A percentile compares a stretch with the other conserved stretches of the same genome.
These are phyloP conservation scores for Artemisia annua DNA, from an alignment of 129 eudicot species.

Conservation along the genomic window DNA sequence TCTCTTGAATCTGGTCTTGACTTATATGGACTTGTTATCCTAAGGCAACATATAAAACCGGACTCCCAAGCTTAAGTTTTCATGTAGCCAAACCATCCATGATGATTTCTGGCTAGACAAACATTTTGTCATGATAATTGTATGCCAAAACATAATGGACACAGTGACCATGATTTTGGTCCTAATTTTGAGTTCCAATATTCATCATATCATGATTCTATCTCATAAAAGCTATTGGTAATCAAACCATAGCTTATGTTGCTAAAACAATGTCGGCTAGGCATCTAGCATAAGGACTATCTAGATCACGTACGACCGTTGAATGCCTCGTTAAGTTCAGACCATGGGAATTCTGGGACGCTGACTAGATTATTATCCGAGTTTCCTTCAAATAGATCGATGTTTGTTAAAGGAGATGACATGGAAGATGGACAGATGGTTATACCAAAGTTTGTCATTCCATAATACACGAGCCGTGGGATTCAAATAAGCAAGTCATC, in stretches of 20 bases:
- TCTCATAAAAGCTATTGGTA: constrained; percentile 50
- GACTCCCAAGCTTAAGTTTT: constrained; percentile 28
- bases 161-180: no score
- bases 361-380: constrained; percentile 30
- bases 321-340: constrained; percentile 26
- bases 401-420: not conserved
- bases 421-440: not conserved
- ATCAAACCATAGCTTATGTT: constrained; percentile 39
- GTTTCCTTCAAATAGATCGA: constrained; percentile 9
- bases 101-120: no score
- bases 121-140: no score
- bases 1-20: constrained; percentile 38
- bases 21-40: constrained; percentile 52
- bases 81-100: no score
- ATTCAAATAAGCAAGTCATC: constrained; percentile 38
- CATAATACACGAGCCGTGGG: constrained; percentile 24
- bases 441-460: constrained; percentile 40
- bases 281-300: constrained; percentile 31
- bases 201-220: constrained; percentile 33
- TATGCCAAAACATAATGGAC: no score
- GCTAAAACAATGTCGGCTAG: constrained; percentile 10
- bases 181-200: no score
- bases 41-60: constrained; percentile 57
- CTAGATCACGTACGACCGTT: constrained; percentile 17
- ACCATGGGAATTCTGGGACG: constrained; percentile 39